phyloP scores from a whole-genome alignment of 306 rosid species.

The Ormosia semicastrata region DNA sequence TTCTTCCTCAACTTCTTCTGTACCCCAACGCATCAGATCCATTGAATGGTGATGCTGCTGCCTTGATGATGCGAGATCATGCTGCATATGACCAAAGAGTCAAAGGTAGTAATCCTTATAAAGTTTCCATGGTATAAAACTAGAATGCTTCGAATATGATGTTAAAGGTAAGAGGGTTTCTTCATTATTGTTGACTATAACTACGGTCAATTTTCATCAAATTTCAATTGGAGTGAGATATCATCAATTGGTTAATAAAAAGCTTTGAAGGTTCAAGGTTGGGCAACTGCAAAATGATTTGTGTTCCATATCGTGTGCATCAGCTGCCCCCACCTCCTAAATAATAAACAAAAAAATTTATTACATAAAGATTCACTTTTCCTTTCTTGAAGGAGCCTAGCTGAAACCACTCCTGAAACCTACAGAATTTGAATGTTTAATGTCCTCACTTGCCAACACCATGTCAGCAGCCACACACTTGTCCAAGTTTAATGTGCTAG shows the following conservation, averaged over 20 bases:
- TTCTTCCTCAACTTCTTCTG: slow-evolving; percentile 92
- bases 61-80: slow-evolving; percentile 74
- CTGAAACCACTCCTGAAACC: neutral
- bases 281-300: neutral
- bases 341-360: neutral
- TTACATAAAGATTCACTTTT: neutral
- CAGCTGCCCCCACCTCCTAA: neutral
- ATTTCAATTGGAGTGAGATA: slow-evolving; percentile 8
- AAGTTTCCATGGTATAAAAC: slow-evolving; percentile 9
- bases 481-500: neutral
- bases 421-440: neutral
- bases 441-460: neutral
- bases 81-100: slow-evolving; percentile 74
- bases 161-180: neutral
- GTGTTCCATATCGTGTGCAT: neutral
- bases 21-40: slow-evolving; percentile 94
- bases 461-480: slow-evolving; percentile 3
- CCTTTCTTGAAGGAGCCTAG: neutral
- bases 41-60: slow-evolving; percentile 87
- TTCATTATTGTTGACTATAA: neutral
- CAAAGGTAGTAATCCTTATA: slow-evolving; percentile 54
- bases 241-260: neutral
- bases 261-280: neutral
- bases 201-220: neutral
- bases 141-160: neutral